Conservation (phyloP, 106 monocot genomes). For the Agapanthus africanus region DNA sequence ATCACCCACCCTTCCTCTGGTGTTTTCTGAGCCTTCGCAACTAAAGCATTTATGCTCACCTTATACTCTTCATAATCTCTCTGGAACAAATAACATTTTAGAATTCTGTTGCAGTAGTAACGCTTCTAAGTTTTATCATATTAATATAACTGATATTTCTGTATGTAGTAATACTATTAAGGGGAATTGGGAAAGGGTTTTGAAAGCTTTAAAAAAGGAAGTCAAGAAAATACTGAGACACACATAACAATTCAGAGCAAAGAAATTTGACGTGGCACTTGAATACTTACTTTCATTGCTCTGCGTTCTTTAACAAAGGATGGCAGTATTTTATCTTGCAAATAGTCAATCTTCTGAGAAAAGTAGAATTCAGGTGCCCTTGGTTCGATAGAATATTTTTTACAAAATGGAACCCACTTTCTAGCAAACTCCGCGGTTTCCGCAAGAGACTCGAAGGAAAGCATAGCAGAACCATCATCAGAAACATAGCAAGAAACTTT, state of each 20-base stretch:
- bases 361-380: slow-evolving; percentile 92
- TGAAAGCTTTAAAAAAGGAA: neutral
- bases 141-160: neutral
- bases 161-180: neutral
- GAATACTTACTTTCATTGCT: slow-evolving; percentile 75
- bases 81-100: neutral
- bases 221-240: neutral
- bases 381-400: slow-evolving; percentile 77
- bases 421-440: slow-evolving; percentile 92
- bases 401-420: no score
- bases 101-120: neutral
- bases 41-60: no score
- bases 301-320: slow-evolving; percentile 87
- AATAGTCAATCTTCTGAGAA: slow-evolving; percentile 86
- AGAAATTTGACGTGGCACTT: neutral
- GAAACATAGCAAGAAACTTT: slow-evolving; percentile 93
- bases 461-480: slow-evolving; percentile 90
- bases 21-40: slow-evolving; percentile 1
- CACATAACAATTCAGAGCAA: neutral
- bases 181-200: neutral
- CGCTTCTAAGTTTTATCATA: neutral
- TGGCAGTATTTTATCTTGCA: slow-evolving; percentile 85
- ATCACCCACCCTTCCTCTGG: no score
- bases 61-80: neutral
- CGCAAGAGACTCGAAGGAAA: slow-evolving; percentile 69